These are phyloP conservation scores for Ballota nigra DNA, from an alignment of 257 asterid genomes.

Conservation along the genomic window DNA sequence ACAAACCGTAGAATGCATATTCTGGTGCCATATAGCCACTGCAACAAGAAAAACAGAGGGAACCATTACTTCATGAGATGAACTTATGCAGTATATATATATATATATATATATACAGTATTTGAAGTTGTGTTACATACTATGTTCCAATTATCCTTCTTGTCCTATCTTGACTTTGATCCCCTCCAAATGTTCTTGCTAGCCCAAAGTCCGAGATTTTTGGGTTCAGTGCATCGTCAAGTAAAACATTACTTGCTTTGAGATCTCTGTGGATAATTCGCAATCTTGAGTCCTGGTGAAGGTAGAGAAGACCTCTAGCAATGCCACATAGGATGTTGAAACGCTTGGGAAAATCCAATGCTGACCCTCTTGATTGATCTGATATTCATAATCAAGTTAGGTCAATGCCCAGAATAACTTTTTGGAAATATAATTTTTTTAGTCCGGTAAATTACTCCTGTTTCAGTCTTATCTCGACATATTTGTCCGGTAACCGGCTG, in stretches of 20 bases:
- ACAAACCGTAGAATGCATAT: conserved; percentile 33
- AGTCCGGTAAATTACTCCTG: too few species aligned
- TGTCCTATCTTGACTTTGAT: conserved; percentile 19
- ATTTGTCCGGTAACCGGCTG: too few species aligned
- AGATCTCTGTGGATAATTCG: conserved; percentile 38
- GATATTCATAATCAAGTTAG: conserved; percentile 14
- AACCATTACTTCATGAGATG: neutral
- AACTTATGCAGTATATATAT: neutral
- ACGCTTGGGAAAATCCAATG: conserved; percentile 30
- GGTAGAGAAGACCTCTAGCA: conserved; percentile 38
- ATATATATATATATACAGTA: too few species aligned
- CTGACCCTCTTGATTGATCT: conserved; percentile 22
- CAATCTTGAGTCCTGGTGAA: conserved; percentile 46
- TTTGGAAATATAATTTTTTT: neutral
- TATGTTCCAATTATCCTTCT: conserved; percentile 32
- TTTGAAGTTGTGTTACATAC: too few species aligned
- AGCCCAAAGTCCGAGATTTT: conserved; percentile 38
- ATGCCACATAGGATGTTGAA: conserved; percentile 34
- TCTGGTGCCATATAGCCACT: conserved; percentile 40
- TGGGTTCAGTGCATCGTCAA: conserved; percentile 31
- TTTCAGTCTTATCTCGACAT: too few species aligned
- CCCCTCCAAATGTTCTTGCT: conserved; percentile 33
- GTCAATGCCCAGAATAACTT: neutral
- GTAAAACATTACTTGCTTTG: conserved; percentile 40
- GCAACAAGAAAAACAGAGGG: neutral